Evolutionary conservation across 73 alveolate genomes (phyloP).

Genomic region (Tetrahymena malaccensis): DNA sequence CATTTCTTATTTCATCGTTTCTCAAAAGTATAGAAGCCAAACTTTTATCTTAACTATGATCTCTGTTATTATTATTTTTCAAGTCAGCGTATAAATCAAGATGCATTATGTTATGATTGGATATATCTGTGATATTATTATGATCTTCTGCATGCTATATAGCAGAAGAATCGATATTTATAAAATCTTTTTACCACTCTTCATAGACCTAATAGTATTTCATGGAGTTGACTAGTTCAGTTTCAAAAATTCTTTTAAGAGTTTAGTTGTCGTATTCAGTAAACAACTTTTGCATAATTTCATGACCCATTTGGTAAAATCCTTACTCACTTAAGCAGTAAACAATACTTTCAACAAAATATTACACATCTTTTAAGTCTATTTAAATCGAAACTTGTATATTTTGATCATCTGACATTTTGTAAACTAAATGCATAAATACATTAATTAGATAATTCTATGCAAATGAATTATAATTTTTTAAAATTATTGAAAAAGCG

Average conservation of each 20-base stretch:
- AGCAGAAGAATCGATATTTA: neutral
- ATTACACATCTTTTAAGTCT: neutral
- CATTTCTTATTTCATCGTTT: neutral
- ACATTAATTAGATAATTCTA: neutral
- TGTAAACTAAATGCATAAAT: neutral
- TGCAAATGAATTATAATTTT: neutral
- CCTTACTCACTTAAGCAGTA: neutral
- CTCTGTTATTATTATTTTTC: neutral
- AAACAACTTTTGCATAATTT: neutral
- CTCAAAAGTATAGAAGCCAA: neutral
- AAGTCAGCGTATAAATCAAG: neutral
- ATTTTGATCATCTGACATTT: neutral
- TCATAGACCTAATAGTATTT: neutral
- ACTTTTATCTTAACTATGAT: neutral
- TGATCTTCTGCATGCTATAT: neutral
- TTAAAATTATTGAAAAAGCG: neutral
- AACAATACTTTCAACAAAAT: neutral
- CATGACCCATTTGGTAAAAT: neutral
- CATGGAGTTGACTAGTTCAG: neutral
- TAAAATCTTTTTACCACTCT: neutral
- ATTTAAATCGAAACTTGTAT: neutral
- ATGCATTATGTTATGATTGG: neutral
- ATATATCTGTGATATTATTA: neutral
- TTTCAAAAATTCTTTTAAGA: neutral
- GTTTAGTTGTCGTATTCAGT: neutral